Evolutionary conservation across 2,329 filamentous ascomycete species (phyloP), one percentile per base, ranked within the genome.

Genomic region (Endothia cerciana): DNA sequence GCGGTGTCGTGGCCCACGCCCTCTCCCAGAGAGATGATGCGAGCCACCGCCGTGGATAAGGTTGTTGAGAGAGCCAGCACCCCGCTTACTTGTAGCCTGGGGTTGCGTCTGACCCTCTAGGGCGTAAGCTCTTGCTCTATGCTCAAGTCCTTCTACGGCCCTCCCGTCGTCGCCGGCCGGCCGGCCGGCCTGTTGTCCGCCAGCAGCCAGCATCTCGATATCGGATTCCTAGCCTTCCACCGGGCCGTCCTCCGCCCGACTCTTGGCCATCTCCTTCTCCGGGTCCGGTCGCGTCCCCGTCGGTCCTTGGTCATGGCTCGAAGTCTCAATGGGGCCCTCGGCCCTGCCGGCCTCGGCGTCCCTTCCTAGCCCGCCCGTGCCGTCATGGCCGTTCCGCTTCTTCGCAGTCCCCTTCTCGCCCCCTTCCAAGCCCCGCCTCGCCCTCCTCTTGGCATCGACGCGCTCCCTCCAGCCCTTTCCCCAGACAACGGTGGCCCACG

Each of bases 401-500:
- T 22, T 30, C 13, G 36, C 17, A 25, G 36, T 22, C 8, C 25
- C 36, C 58, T 55, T 63, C 4, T 56, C 65, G 4, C 17, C 38
- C 38, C 22, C 25, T 22, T 22, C 40, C 5, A 59, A 7, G 13
- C 57, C 28, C 40, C 73, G 78, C 70, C 75, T 79, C 51, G 71
- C 72, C 70, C 78, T 76, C 71, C 78, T 80, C 74, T 78, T 80
- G 63, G 72, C 76, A 71, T 88, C 85, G n/a, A 87, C 77, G n/a
- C 70, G 71, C 11, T 85, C 81, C 13, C 86, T 77, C 85, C 85
- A 87, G 13, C 71, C 66, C 65, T 78, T 77, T 0, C 86, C 86
- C 72, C 81, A 85, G 11, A 79, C 64, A 3, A 84, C 81, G 1
- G 81, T 83, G 2, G 81, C 74, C 77, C 80, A 83, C 0, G 84